Conservation (phyloP, 2,329 filamentous ascomycete species). For the Nothopassalora personata region DNA sequence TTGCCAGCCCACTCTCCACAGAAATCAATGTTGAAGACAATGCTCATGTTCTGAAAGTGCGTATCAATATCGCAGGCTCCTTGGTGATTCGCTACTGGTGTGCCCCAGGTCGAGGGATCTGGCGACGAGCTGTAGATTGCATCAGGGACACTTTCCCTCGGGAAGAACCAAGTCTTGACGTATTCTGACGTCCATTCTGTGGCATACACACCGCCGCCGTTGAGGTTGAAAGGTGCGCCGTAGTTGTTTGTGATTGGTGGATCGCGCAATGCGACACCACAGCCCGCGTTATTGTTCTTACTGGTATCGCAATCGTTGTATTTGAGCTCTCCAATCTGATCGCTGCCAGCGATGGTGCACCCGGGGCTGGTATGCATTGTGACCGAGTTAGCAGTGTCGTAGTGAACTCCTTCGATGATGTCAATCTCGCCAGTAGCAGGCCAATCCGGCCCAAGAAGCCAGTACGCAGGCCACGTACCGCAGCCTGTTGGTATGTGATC, state of each 20-base stretch:
- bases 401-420: constrained; percentile 35
- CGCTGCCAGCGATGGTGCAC: constrained; percentile 30
- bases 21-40: constrained; percentile 39
- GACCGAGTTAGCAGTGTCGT: constrained; percentile 24
- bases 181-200: constrained; percentile 34
- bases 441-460: constrained; percentile 45
- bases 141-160: constrained; percentile 29
- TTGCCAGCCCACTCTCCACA: constrained; percentile 36
- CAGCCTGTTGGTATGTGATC: constrained; percentile 36
- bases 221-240: constrained; percentile 29
- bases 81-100: constrained; percentile 58
- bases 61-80: constrained; percentile 34
- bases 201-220: constrained; percentile 32
- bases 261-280: constrained; percentile 24
- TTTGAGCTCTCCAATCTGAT: constrained; percentile 27
- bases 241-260: constrained; percentile 30
- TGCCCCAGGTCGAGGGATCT: constrained; percentile 58
- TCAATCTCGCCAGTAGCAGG: constrained; percentile 33
- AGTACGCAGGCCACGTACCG: constrained; percentile 40
- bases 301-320: constrained; percentile 25
- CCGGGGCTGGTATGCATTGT: constrained; percentile 30
- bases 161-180: constrained; percentile 35
- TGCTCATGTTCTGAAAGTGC: constrained; percentile 35
- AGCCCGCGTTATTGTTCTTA: constrained; percentile 29
- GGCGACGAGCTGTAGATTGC: constrained; percentile 47